Base-by-base conservation (phyloP, 2,329 filamentous ascomycete genomes). In the Ascocoryne sarcoides region DNA sequence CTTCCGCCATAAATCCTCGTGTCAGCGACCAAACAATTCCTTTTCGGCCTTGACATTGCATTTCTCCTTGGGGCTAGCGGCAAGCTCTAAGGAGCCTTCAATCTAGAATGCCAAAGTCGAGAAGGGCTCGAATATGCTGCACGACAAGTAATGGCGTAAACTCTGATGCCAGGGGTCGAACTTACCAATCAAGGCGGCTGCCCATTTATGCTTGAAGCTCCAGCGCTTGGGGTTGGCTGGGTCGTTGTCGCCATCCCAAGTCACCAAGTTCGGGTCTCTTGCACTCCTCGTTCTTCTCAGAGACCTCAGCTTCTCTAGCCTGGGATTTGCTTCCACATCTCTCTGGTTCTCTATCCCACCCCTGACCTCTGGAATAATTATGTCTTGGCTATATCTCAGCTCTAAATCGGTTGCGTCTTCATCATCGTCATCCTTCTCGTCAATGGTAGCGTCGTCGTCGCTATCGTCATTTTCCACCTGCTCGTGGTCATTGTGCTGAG, bases 151-250 rank as follows among this genome's bases (percentile, higher is more conserved):
- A n/a, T n/a, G n/a, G n/a, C n/a, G 8, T 28, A 29, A 21, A 39
- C 8, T 10, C n/a, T 35, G n/a, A n/a, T 5, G 4, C 5, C 31
- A n/a, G 1, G 17, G 10, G 12, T 8, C 20, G 4, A 5, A 46
- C 48, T 26, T 42, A 49, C 52, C 60, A 3, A 70, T 62, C 35
- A 67, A 53, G 3, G 69, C 73, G 1, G 68, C 65, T 0, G 61
- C 60, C 70, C 70, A 73, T 53, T 73, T 73, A 8, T 42, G 37
- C 14, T 36, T 32, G 5, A 39, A 40, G 3, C 37, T 32, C 54
- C 53, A 57, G 38, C 56, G 55, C 39, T 56, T 56, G 4, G 54
- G 54, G 33, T 57, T 57, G 9, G 42, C 40, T 10, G 47, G 45
- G 36, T 57, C 54, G 4, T 53, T 38, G 15, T 44, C 44, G 15